phyloP scores from a whole-genome alignment of 2,329 filamentous ascomycete species.

The Bimuria novae-zelandiae region DNA sequence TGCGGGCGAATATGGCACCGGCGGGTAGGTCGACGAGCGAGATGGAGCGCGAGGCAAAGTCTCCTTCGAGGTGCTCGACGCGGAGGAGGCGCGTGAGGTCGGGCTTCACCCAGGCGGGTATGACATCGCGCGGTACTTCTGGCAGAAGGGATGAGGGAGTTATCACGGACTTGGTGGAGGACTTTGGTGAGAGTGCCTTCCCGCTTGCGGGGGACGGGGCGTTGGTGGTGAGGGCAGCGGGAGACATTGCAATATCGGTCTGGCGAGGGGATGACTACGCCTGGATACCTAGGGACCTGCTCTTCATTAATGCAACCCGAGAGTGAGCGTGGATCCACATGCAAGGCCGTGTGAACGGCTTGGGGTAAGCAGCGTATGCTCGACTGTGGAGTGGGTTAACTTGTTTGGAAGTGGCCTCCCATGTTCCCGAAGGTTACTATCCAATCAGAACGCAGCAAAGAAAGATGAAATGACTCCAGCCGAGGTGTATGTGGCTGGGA shows the following conservation, averaged over 20 bases:
- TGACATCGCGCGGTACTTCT: constrained; percentile 12
- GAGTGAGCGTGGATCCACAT: background rate
- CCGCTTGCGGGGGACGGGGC: constrained; percentile 24
- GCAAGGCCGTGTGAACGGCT: background rate
- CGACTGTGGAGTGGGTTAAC: constrained; percentile 7
- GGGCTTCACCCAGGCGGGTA: constrained; percentile 44
- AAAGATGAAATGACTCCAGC: background rate
- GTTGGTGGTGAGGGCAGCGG: constrained; percentile 29
- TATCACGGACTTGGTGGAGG: constrained; percentile 25
- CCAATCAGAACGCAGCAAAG: background rate
- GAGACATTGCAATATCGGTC: constrained; percentile 28
- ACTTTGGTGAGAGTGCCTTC: constrained; percentile 19
- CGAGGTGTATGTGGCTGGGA: background rate
- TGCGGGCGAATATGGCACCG: constrained; percentile 55
- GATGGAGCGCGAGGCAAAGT: constrained; percentile 51
- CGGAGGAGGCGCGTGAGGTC: constrained; percentile 46
- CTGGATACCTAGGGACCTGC: background rate
- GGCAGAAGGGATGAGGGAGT: constrained; percentile 22
- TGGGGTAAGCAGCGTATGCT: background rate
- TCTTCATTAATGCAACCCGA: constrained; percentile 6
- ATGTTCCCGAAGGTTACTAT: constrained; percentile 7
- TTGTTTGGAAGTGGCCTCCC: constrained; percentile 6
- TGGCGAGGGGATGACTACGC: background rate
- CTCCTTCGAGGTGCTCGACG: constrained; percentile 45
- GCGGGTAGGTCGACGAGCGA: constrained; percentile 57